Evolutionary conservation across 2,329 filamentous ascomycete genomes (phyloP).

Genomic region (Cladophialophora exuberans): DNA sequence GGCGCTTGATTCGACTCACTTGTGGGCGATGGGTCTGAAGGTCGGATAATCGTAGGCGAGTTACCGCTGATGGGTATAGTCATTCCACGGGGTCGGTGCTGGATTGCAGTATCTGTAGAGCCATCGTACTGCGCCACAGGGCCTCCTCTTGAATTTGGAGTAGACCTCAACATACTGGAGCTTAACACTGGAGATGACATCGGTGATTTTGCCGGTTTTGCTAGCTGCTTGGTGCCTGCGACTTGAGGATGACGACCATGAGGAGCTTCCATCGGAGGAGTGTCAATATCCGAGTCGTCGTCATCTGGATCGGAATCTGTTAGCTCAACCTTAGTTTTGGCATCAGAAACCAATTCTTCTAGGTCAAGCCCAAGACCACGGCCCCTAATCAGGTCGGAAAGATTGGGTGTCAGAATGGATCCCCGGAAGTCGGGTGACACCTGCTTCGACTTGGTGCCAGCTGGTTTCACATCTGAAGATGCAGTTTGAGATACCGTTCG

Average conservation of each 20-base stretch:
- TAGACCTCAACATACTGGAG: slow-evolving; percentile 19
- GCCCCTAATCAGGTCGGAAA: slow-evolving; percentile 67
- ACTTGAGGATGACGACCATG: slow-evolving; percentile 31
- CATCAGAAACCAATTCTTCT: slow-evolving; percentile 60
- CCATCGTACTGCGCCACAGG: slow-evolving; percentile 13
- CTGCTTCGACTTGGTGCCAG: slow-evolving; percentile 5
- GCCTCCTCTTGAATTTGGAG: slow-evolving; percentile 6
- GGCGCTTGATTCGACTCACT: slow-evolving; percentile 75
- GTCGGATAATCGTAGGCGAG: slow-evolving; percentile 15
- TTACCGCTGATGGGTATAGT: slow-evolving; percentile 17
- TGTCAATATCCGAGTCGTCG: slow-evolving; percentile 39
- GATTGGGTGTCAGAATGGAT: slow-evolving; percentile 60
- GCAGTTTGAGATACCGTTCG: slow-evolving; percentile 7
- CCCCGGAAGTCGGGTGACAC: slow-evolving; percentile 29
- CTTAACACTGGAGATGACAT: slow-evolving; percentile 51
- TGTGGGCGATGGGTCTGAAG: slow-evolving; percentile 37
- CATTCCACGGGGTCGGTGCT: slow-evolving; percentile 23
- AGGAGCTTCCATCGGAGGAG: slow-evolving; percentile 24
- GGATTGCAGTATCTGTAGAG: slow-evolving; percentile 8
- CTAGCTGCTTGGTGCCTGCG: slow-evolving; percentile 54
- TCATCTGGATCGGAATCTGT: slow-evolving; percentile 45
- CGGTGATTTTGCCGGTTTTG: slow-evolving; percentile 60
- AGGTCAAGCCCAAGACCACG: slow-evolving; percentile 66
- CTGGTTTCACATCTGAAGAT: neutral
- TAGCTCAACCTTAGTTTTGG: slow-evolving; percentile 48